Evolutionary conservation across 345 rosid genomes (phyloP).

Genomic region (Noccaea bulbosa): DNA sequence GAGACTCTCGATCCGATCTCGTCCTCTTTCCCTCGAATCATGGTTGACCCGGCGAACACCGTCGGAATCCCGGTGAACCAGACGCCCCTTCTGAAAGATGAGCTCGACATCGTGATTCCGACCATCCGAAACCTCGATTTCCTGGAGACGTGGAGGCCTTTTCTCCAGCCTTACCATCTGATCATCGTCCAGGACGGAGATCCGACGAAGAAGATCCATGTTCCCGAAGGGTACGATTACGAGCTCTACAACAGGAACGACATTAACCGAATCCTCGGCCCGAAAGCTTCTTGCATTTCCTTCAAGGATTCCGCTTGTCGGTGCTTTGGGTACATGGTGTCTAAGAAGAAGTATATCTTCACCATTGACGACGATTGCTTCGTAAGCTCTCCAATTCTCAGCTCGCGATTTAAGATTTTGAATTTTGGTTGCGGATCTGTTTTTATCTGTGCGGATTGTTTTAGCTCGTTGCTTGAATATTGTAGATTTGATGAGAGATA

Average conservation of each 20-base stretch:
- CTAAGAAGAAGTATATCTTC: constrained; percentile 96
- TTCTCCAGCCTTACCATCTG: constrained; percentile 88
- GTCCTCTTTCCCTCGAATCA: background rate
- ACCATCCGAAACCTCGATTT: constrained; percentile 93
- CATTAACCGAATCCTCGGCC: constrained; percentile 81
- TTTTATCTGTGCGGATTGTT: background rate
- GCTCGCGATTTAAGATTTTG: background rate
- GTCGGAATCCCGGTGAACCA: constrained; percentile 48
- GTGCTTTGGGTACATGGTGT: constrained; percentile 96
- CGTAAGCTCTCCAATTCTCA: constrained; percentile 48
- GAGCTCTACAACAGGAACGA: constrained; percentile 94
- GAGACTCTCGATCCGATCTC: constrained; percentile 25
- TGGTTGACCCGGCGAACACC: constrained; percentile 64
- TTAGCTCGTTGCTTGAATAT: constrained; percentile 11
- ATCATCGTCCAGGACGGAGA: constrained; percentile 98
- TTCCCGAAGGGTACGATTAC: constrained; percentile 90
- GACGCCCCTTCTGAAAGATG: constrained; percentile 65
- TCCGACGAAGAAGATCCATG: constrained; percentile 76
- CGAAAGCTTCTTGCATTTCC: constrained; percentile 94
- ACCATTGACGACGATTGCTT: constrained; percentile 98
- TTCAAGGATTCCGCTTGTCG: constrained; percentile 98
- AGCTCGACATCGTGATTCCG: constrained; percentile 93
- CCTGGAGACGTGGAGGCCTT: constrained; percentile 99
- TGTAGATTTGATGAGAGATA: constrained; percentile 18
- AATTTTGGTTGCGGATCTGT: constrained; percentile 24